Conservation (phyloP, 1,139 yeast genomes). For the Blastobotrys illinoisensis region DNA sequence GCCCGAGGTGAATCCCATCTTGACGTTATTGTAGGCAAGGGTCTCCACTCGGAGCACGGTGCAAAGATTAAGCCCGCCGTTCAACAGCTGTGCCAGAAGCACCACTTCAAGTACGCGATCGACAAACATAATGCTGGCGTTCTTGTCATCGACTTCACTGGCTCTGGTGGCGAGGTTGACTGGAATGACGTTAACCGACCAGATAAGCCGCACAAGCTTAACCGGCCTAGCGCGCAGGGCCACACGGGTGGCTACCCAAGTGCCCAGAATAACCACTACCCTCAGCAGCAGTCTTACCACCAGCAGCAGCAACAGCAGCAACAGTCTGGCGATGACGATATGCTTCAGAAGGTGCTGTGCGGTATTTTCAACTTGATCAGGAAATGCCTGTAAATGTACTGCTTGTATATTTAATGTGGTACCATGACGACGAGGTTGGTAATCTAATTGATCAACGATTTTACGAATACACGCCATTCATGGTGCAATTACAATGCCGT, state of each 20-base stretch:
- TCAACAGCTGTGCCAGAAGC: constrained; percentile 65
- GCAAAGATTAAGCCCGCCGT: constrained; percentile 90
- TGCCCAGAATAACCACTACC: constrained; percentile 22
- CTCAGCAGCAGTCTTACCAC: constrained; percentile 23
- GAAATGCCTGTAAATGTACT: constrained; percentile 1
- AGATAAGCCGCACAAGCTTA: constrained; percentile 15
- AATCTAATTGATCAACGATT: too few species aligned
- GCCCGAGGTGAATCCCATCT: constrained; percentile 51
- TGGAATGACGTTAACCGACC: constrained; percentile 21
- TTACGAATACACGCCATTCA: neutral
- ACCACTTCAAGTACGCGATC: constrained; percentile 52
- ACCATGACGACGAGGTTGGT: too few species aligned
- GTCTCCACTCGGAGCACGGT: constrained; percentile 76
- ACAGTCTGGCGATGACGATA: constrained; percentile 20
- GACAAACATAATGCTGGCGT: constrained; percentile 79
- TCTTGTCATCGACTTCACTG: constrained; percentile 56
- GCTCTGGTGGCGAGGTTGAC: constrained; percentile 35
- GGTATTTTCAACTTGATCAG: constrained; percentile 12
- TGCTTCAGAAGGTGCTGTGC: constrained; percentile 19
- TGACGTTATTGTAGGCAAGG: constrained; percentile 86
- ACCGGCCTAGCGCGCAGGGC: constrained; percentile 16
- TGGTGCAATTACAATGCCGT: neutral
- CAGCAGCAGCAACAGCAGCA: constrained; percentile 26
- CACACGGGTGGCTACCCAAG: constrained; percentile 14
- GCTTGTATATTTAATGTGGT: too few species aligned